Base-by-base conservation (phyloP, 352 stramenopile species). In the Phytophthora sp. region DNA sequence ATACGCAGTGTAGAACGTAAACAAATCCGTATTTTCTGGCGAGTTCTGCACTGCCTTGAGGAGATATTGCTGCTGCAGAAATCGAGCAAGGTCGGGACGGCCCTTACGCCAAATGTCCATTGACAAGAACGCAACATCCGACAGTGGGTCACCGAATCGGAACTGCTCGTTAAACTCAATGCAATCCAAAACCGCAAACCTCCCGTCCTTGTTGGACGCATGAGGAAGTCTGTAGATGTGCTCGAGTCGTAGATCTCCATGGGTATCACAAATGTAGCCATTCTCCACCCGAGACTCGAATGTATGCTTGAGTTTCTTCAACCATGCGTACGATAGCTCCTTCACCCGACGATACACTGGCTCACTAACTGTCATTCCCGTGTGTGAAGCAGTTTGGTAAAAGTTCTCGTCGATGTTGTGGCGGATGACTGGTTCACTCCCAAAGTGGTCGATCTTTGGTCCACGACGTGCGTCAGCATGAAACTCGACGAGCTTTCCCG, bases 151-250 rank as follows among this genome's bases (percentile, higher is more conserved):
- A 33, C 79, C 78, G 52, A 80, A 92, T 1, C 83, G 79, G 67
- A 92, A 90, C 54, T 89, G 79, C 72, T 92, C 83, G 51, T 92
- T 92, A 63, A 92, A 90, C 61, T 92, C 83, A 55, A 92, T 90
- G 66, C 83, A 90, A 42, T 92, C 83, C 49, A 92, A 63, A 49
- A 90, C 71, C 23, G 89, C 77, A 44, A 88, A 74, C 35, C 46
- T 27, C 15, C 27, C 23, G 4, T 57, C 50, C 16, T 54, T 46
- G 7, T 30, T 30, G 4, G 30, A 30, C 13, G 42, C 64, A 11
- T 42, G 55, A 21, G 71, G 69, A 20, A 85, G n/a, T 46, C 71
- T 62, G 59, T 92, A 90, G 7, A 91, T 70, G 29, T 92, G 81
- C 36, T 90, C 84, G 7, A 90, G 74, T 4, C 84, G 79, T 13